Evolutionary conservation across 2,329 filamentous ascomycete genomes (phyloP).

Genomic region (Calonectria multiphialidica): DNA sequence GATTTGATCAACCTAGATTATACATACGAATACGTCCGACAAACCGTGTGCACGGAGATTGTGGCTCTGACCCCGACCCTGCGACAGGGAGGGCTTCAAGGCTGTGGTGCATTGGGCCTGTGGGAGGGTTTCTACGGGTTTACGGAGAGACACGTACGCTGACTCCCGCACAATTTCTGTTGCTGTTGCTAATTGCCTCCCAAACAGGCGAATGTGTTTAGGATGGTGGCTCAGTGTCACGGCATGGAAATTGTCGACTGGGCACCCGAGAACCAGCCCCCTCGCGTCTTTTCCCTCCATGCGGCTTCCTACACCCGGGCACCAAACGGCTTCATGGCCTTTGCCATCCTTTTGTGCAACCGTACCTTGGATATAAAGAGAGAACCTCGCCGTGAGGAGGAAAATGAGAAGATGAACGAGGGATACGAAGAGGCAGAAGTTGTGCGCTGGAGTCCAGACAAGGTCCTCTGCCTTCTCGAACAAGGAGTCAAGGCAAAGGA

Average conservation of each 20-base stretch:
- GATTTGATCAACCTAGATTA: not conserved
- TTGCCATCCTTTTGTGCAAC: not conserved
- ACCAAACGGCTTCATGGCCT: not conserved
- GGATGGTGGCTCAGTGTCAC: not conserved
- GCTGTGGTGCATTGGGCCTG: conserved; percentile 1
- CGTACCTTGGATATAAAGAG: not conserved
- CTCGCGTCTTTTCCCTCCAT: not conserved
- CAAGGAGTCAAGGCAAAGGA: not conserved
- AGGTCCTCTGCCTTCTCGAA: not conserved
- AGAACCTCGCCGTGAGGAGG: not conserved
- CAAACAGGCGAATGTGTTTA: not conserved
- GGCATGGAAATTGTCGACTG: not conserved
- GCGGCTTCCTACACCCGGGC: not conserved
- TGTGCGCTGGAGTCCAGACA: not conserved
- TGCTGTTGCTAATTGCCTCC: not conserved
- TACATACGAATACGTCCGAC: not conserved
- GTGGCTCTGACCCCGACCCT: not conserved
- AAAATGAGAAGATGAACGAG: not conserved
- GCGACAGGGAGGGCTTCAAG: not conserved
- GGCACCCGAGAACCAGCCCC: not conserved
- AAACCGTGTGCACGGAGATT: not conserved
- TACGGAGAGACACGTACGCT: conserved; percentile 1
- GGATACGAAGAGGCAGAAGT: not conserved
- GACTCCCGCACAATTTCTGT: not conserved
- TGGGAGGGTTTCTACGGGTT: not conserved